Percentiles rank a stretch among this genome's conserved stretches.
These are phyloP conservation scores for Allium cepa DNA, from an alignment of 106 monocot species.

Conservation along the genomic window DNA sequence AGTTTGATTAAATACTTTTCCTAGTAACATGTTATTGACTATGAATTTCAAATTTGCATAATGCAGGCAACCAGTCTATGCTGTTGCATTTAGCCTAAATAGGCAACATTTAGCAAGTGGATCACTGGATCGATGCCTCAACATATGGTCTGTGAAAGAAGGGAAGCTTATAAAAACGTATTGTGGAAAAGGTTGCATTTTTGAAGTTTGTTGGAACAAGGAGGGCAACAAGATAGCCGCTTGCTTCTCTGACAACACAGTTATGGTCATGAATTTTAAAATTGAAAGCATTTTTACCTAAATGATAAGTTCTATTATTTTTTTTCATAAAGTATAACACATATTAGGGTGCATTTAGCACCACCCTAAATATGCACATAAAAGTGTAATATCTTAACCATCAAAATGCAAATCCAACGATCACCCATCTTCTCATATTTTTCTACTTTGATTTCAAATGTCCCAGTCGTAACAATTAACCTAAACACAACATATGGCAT, in stretches of 20 bases:
- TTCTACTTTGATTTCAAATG: too few relatives aligned
- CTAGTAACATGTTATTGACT: too few relatives aligned
- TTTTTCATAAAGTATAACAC: too few relatives aligned
- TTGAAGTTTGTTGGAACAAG: conserved; percentile 96
- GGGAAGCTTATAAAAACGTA: conserved; percentile 73
- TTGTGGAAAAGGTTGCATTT: conserved; percentile 79
- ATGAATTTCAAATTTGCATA: not conserved
- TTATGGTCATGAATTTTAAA: conserved; percentile 82
- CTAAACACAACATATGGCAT: too few relatives aligned
- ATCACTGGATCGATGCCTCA: conserved; percentile 76
- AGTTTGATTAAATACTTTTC: too few relatives aligned
- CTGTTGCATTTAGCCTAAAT: conserved; percentile 88
- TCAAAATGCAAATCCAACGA: too few relatives aligned
- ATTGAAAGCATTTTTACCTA: conserved; percentile 12
- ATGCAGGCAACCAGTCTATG: conserved; percentile 87
- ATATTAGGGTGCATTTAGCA: too few relatives aligned
- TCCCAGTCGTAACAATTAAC: too few relatives aligned
- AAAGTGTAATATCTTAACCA: too few relatives aligned
- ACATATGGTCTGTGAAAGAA: conserved; percentile 94
- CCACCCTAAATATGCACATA: too few relatives aligned
- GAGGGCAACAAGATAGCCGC: conserved; percentile 95
- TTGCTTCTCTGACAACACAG: conserved; percentile 82
- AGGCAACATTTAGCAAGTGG: conserved; percentile 92
- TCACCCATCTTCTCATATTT: too few relatives aligned
- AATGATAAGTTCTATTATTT: too few relatives aligned